Percentiles rank a stretch among this genome's conserved stretches.
Evolutionary conservation across 768 basidiomycete genomes (phyloP).

Genomic region (Clitopilus passeckerianus): DNA sequence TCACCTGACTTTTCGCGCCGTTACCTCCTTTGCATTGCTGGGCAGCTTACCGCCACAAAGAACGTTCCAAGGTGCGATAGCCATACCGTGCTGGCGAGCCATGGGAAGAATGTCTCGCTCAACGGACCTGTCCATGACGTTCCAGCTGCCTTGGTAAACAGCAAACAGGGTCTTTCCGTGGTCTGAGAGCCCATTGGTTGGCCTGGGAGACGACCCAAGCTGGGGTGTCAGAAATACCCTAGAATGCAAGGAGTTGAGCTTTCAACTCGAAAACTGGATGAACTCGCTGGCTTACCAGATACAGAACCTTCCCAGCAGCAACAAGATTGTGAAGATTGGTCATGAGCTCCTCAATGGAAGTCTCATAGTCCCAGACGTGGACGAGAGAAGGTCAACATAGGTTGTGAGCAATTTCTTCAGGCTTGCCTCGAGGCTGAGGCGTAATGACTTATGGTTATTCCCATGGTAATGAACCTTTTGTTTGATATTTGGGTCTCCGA

Average conservation of each 20-base stretch:
- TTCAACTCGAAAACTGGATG: no score
- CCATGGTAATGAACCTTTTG: slow-evolving; percentile 22
- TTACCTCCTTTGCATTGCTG: background rate
- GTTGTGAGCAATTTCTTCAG: slow-evolving; percentile 35
- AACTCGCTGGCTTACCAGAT: slow-evolving; percentile 21
- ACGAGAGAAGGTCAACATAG: slow-evolving; percentile 38
- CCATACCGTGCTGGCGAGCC: background rate
- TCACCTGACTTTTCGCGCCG: background rate
- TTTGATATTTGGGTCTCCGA: background rate
- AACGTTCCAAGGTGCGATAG: background rate
- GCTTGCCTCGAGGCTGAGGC: slow-evolving; percentile 29
- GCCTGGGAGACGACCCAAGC: background rate
- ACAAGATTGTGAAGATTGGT: slow-evolving; percentile 47
- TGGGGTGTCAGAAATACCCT: background rate
- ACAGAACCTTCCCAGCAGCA: slow-evolving; percentile 43
- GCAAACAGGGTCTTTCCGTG: background rate
- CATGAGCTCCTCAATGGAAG: slow-evolving; percentile 54
- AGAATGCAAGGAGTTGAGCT: no score
- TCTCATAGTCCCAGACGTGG: slow-evolving; percentile 47
- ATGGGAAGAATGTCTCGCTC: background rate
- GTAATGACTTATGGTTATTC: slow-evolving; percentile 38
- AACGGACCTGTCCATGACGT: background rate
- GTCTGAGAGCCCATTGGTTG: background rate
- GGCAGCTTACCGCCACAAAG: background rate
- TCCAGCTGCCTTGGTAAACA: background rate